Evolutionary conservation across 1,284 basidiomycete species (phyloP).

Genomic region (Rhodotorula sp.): DNA sequence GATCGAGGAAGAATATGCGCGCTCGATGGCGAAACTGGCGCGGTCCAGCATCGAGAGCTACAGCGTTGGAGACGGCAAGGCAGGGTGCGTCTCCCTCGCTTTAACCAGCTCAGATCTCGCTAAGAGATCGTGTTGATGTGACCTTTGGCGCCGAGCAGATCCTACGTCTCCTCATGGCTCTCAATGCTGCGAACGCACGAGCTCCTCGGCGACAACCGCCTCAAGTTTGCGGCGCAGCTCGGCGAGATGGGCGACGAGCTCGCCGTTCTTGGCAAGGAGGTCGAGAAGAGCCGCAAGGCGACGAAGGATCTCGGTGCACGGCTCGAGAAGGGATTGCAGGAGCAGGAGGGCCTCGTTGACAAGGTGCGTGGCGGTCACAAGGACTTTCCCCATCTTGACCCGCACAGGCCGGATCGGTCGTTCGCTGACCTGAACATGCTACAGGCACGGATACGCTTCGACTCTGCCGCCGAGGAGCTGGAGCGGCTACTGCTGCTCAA

Average conservation of each 20-base stretch:
- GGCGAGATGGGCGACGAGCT: conserved; percentile 96
- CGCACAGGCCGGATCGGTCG: too few species aligned
- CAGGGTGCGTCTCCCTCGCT: conserved; percentile 64
- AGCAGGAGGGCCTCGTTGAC: conserved; percentile 84
- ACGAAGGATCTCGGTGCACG: conserved; percentile 84
- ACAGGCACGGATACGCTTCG: conserved; percentile 74
- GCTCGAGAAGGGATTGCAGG: conserved; percentile 83
- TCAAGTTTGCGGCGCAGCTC: conserved; percentile 80
- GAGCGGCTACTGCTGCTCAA: conserved; percentile 92
- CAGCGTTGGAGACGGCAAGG: conserved; percentile 84
- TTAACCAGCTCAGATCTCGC: not conserved
- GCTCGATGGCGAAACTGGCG: conserved; percentile 79
- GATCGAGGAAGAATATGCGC: conserved; percentile 93
- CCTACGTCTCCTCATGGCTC: conserved; percentile 88
- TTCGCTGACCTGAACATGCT: not conserved
- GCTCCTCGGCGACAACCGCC: conserved; percentile 78
- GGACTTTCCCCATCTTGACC: not conserved
- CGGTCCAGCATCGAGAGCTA: conserved; percentile 78
- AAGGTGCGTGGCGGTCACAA: conserved; percentile 57
- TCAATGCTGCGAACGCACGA: conserved; percentile 85
- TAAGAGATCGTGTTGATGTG: too few species aligned
- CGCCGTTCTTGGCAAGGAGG: conserved; percentile 79
- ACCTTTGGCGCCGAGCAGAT: too few species aligned
- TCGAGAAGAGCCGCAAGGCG: conserved; percentile 88
- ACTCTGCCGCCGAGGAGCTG: conserved; percentile 87